Percentiles rank a stretch among this genome's conserved stretches.
phyloP scores from a whole-genome alignment of 768 basidiomycete genomes.

The Termitomyces sp. region DNA sequence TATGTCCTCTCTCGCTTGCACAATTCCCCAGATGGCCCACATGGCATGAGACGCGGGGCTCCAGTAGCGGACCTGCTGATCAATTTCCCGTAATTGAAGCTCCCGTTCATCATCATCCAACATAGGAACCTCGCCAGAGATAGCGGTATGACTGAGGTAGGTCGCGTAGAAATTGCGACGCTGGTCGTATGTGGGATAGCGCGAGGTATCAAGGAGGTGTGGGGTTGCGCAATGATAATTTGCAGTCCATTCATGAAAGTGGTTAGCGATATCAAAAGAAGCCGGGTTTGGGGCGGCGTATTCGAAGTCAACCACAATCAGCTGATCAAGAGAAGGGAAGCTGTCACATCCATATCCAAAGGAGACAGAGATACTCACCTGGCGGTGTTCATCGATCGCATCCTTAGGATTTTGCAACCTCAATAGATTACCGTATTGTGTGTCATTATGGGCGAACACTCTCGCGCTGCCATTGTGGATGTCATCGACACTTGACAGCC shows the following conservation, averaged over 20 bases:
- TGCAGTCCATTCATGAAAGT: slow-evolving; percentile 96
- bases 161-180: slow-evolving; percentile 81
- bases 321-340: slow-evolving; percentile 34
- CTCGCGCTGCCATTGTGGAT: slow-evolving; percentile 54
- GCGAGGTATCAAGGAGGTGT: slow-evolving; percentile 54
- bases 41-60: slow-evolving; percentile 85
- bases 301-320: slow-evolving; percentile 97
- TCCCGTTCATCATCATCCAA: slow-evolving; percentile 30
- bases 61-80: slow-evolving; percentile 82
- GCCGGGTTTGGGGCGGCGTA: slow-evolving; percentile 92
- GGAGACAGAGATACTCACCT: slow-evolving; percentile 40
- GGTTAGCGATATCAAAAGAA: slow-evolving; percentile 94
- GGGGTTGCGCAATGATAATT: slow-evolving; percentile 75
- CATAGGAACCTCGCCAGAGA: slow-evolving; percentile 25
- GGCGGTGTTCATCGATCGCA: slow-evolving; percentile 67
- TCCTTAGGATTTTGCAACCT: slow-evolving; percentile 53
- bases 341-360: background rate
- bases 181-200: slow-evolving; percentile 70
- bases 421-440: slow-evolving; percentile 93
- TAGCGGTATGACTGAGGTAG: slow-evolving; percentile 58
- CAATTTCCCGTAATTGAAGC: slow-evolving; percentile 51
- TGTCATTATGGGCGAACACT: slow-evolving; percentile 90
- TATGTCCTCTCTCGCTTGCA: slow-evolving; percentile 79
- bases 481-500: slow-evolving; percentile 60
- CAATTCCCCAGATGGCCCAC: slow-evolving; percentile 95